Base-by-base conservation (phyloP, 2,329 filamentous ascomycete genomes). In the Curvularia eragrostidis region DNA sequence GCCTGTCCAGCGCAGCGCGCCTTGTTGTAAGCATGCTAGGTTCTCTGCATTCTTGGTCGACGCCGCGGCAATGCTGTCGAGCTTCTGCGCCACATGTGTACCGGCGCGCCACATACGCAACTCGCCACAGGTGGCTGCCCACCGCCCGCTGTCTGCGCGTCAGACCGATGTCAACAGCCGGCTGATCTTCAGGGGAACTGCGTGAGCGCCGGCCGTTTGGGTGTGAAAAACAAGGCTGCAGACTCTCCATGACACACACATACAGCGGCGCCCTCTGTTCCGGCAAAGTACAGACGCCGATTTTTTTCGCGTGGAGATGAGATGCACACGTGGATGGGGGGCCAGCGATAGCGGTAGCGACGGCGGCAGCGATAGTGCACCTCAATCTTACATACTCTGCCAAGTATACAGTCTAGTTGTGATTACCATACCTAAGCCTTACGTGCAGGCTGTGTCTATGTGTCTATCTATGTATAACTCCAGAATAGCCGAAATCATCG, bases 181-280 rank as follows among this genome's bases (percentile, higher is more conserved):
- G 34, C 18, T 41, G 56, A 62, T 62, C 53, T 54, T 56, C 59
- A 62, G 59, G 56, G 57, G 56, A 52, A 24, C 2, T 19, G 42
- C 30, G 26, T 36, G 15, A 46, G 18, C 23, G n/a, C 23, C 48
- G 24, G 30, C 24, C 24, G 47, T 28, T 13, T 21, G 15, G 39
- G 12, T 15, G 21, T 21, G 19, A 21, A 46, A 12, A 30, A 54
- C 28, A 54, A 39, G 55, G 50, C 56, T 43, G 52, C 24, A 42
- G 23, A 18, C 32, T 34, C 32, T 34, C 2, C 7, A 34, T 34
- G 13, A 3, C 32, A 34, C 12, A 34, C 26, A 8, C 13, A 34
- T 6, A 34, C 26, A 8, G 3, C 32, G 15, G 32, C 32, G 12
- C 32, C 32, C 12, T 42, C 39, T 5, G 36, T 38, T 51, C 19